Conservation (phyloP, 768 basidiomycete species). For the Suillus ampliporus region DNA sequence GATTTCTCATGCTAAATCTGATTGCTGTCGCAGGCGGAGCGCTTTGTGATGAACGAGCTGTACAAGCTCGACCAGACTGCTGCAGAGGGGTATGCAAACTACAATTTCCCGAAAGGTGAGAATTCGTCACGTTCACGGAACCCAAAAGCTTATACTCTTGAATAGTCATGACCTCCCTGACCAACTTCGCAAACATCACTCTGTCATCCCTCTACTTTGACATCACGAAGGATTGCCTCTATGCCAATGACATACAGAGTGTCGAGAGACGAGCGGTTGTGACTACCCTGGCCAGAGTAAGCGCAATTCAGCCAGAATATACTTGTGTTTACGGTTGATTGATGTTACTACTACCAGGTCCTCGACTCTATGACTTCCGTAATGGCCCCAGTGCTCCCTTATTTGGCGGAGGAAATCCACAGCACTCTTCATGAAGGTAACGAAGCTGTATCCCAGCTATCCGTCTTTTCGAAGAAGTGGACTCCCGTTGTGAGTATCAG, state of each 20-base stretch:
- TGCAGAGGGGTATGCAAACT: constrained; percentile 69
- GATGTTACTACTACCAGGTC: constrained; percentile 49
- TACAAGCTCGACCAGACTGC: constrained; percentile 72
- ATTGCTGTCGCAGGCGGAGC: constrained; percentile 63
- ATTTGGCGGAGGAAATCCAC: constrained; percentile 90
- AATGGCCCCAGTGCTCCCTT: constrained; percentile 86
- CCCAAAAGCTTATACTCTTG: constrained; percentile 10
- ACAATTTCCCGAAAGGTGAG: constrained; percentile 85
- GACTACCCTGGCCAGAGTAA: constrained; percentile 73
- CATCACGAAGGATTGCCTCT: constrained; percentile 87
- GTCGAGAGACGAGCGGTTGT: constrained; percentile 66
- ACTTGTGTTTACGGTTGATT: not conserved
- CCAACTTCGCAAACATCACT: constrained; percentile 80
- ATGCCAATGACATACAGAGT: constrained; percentile 64
- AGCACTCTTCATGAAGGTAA: constrained; percentile 32
- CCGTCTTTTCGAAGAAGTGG: constrained; percentile 81
- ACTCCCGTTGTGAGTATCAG: constrained; percentile 57
- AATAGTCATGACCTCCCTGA: constrained; percentile 73
- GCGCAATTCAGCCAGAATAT: constrained; percentile 16
- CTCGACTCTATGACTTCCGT: constrained; percentile 70
- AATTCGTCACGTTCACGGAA: not conserved
- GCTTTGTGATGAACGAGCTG: constrained; percentile 87
- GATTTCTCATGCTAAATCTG: not conserved
- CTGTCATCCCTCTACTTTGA: constrained; percentile 94
- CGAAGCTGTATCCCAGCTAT: constrained; percentile 40